Conservation (phyloP, 352 stramenopile species). For the Saprolegnia diclina region DNA sequence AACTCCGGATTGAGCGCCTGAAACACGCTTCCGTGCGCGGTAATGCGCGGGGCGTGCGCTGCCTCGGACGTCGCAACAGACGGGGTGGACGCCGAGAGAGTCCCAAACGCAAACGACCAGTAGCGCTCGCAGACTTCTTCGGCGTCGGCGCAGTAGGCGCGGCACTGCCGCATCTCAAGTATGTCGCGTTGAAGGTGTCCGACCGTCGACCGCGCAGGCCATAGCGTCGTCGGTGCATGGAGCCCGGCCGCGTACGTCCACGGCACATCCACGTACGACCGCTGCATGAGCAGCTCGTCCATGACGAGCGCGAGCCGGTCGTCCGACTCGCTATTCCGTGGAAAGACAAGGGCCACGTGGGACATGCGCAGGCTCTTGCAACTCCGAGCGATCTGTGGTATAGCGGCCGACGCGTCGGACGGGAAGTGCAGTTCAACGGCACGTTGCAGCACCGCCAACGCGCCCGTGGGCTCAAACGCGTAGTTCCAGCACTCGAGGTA, state of each 20-base stretch:
- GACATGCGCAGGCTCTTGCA: conserved; percentile 6
- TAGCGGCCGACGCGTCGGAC: neutral
- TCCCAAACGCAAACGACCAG: conserved; percentile 19
- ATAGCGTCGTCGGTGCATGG: neutral
- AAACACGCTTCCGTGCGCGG: neutral
- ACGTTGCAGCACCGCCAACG: neutral
- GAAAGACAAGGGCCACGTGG: conserved; percentile 14
- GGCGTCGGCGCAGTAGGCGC: conserved; percentile 18
- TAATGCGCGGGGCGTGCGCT: neutral
- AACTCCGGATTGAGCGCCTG: neutral
- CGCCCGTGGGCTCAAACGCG: conserved; percentile 8
- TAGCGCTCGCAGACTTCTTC: conserved; percentile 9
- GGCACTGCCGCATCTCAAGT: conserved; percentile 1
- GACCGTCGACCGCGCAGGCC: neutral
- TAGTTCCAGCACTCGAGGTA: conserved; percentile 26
- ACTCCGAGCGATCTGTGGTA: neutral
- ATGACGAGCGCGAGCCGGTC: conserved; percentile 21
- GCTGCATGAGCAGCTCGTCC: conserved; percentile 7
- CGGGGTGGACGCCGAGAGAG: neutral
- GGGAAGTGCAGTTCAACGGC: neutral
- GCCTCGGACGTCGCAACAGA: neutral
- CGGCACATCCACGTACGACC: conserved; percentile 11
- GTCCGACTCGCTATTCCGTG: conserved; percentile 22
- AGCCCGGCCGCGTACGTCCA: conserved; percentile 5
- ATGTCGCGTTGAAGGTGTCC: conserved; percentile 1